Base-by-base conservation (phyloP, 192 early-diverging fungal genomes). In the Diversispora epigaea region DNA sequence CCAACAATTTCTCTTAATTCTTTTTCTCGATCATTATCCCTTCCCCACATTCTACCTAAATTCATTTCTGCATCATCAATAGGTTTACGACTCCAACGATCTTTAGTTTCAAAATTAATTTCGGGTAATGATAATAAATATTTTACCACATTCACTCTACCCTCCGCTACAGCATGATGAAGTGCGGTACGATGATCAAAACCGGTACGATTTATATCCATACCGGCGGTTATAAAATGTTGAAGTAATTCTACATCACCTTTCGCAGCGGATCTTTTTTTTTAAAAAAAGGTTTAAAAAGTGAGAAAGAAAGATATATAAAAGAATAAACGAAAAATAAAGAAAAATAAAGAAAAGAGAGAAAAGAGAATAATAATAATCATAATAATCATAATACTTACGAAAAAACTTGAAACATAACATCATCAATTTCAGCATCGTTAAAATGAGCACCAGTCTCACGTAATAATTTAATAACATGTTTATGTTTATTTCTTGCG, bases 381-480 rank as follows among this genome's bases (percentile, higher is more conserved):
- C 0, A 32, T 32, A 55, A 78, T 61, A 77, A 71, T 80, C 71
- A 74, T 19, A 22, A 56, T 3, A 86, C 91, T 77, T 71, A 86
- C 85, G 82, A 82, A 58, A 86, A 77, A 71, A 90, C 74, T 62
- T 80, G 80, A 8, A 78, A 74, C 54, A 86, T 81, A 8, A 94
- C 81, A 68, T 94, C 93, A 41, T 88, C 83, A 47, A 84, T 79
- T 76, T 97, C 95, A 8, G 89, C 89, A 55, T 93, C 91, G 62
- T 90, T 89, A 77, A 99, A 95, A 76, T 96, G 95, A 15, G 93
- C 95, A 39, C 95, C 97, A 1, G 93, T 90, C 47, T 91, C 77
- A 7, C 88, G 57, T 52, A 99, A 81, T 68, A 97, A 73, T 17
- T 77, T 77, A 8, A 92, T 89, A 58, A 91, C 86, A 62, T 90